Evolutionary conservation across 108 stramenopile species (phyloP).

Genomic region (Fragilaria crotonensis): DNA sequence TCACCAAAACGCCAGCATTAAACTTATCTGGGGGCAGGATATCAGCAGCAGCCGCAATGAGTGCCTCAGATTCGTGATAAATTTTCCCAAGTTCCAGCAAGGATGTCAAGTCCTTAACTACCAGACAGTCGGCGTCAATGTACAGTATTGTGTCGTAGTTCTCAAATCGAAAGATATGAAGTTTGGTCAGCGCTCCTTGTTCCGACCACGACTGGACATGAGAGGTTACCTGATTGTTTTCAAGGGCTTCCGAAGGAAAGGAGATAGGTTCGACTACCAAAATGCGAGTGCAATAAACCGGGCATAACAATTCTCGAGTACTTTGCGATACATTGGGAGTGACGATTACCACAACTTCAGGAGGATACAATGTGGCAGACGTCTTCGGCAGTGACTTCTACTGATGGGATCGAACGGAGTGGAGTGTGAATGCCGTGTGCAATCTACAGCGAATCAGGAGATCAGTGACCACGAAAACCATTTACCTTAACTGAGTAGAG

Average conservation of each 20-base stretch:
- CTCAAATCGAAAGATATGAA: slow-evolving; percentile 44
- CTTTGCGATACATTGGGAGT: slow-evolving; percentile 33
- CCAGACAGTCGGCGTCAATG: slow-evolving; percentile 75
- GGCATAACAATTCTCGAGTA: slow-evolving; percentile 8
- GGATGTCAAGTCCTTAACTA: slow-evolving; percentile 45
- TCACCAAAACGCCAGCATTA: slow-evolving; percentile 87
- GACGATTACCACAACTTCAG: slow-evolving; percentile 45
- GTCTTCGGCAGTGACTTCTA: slow-evolving; percentile 9
- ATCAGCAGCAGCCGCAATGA: slow-evolving; percentile 84
- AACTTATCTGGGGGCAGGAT: slow-evolving; percentile 80
- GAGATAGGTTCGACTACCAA: slow-evolving; percentile 27
- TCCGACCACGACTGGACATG: slow-evolving; percentile 9
- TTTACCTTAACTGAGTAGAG: slow-evolving; percentile 56
- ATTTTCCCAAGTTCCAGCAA: slow-evolving; percentile 46
- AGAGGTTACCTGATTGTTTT: neutral
- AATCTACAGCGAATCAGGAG: neutral
- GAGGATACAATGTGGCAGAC: slow-evolving; percentile 20
- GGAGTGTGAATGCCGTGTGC: neutral
- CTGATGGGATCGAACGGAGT: neutral
- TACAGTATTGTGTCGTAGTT: slow-evolving; percentile 71
- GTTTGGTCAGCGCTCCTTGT: slow-evolving; percentile 51
- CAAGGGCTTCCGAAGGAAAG: slow-evolving; percentile 1
- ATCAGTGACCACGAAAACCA: neutral
- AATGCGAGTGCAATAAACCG: slow-evolving; percentile 32
- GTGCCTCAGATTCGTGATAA: slow-evolving; percentile 32